Evolutionary conservation across 2,329 filamentous ascomycete species (phyloP).

Genomic region (Epichloe brachyelytri): DNA sequence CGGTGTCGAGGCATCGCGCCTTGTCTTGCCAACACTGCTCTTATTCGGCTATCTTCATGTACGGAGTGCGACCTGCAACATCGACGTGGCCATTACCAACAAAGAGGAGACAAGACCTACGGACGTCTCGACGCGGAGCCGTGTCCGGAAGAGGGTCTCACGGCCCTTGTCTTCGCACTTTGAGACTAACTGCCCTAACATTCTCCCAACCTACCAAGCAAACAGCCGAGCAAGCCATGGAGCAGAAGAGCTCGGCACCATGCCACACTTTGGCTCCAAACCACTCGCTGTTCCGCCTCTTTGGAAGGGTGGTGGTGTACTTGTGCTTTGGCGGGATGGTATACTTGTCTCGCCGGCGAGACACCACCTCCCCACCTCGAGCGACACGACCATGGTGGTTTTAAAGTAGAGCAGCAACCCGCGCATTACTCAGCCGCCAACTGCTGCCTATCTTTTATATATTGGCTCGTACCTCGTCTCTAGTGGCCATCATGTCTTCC

Average conservation of each 20-base stretch:
- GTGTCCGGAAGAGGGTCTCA: background rate
- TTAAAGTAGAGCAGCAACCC: conserved; percentile 1
- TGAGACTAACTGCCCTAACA: background rate
- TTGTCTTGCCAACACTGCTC: background rate
- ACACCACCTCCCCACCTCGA: conserved; percentile 7
- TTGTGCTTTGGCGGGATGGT: conserved; percentile 2
- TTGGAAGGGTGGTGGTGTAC: background rate
- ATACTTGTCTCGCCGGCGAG: conserved; percentile 9
- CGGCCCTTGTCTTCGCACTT: conserved; percentile 1
- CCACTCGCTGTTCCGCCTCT: conserved; percentile 1
- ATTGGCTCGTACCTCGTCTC: conserved; percentile 2
- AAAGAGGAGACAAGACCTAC: conserved; percentile 1
- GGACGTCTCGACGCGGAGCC: background rate
- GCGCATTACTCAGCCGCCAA: background rate
- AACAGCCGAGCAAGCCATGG: background rate
- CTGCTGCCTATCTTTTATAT: background rate
- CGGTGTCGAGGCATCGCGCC: conserved; percentile 3
- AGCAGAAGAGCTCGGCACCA: background rate
- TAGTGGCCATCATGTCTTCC: conserved; percentile 9
- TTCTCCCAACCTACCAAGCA: background rate
- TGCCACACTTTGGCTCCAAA: background rate
- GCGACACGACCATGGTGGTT: conserved; percentile 1
- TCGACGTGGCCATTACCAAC: conserved; percentile 3
- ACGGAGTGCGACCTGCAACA: conserved; percentile 2
- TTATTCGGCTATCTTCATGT: conserved; percentile 4